Conservation (phyloP, 306 rosid species). For the Canavalia gladiata region DNA sequence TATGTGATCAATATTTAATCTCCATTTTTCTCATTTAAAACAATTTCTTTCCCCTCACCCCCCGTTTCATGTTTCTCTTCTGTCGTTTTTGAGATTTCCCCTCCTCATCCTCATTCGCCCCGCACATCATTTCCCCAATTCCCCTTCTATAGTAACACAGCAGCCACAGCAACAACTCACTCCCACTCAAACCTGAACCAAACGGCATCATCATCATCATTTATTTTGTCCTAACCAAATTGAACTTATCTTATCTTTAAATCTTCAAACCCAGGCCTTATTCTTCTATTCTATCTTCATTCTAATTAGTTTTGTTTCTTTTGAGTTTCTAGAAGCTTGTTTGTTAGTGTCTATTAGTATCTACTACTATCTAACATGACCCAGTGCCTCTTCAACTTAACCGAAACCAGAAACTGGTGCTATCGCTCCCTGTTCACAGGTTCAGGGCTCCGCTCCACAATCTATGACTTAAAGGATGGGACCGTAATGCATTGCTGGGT, state of each 20-base stretch:
- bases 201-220: no score
- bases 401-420: slow-evolving; percentile 68
- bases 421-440: slow-evolving; percentile 60
- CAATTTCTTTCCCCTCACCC: not conserved
- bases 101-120: no score
- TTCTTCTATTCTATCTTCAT: no score
- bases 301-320: no score
- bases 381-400: slow-evolving; percentile 69
- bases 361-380: slow-evolving; percentile 29
- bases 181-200: no score
- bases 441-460: slow-evolving; percentile 74
- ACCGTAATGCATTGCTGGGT: slow-evolving; percentile 86
- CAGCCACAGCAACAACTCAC: no score
- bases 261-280: no score
- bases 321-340: slow-evolving; percentile 11
- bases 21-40: not conserved
- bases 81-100: not conserved
- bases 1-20: not conserved
- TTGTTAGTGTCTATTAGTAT: not conserved
- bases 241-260: no score
- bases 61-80: not conserved
- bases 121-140: no score
- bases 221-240: no score
- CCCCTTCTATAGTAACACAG: no score
- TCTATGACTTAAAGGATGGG: slow-evolving; percentile 72